Conservation (phyloP, 768 basidiomycete species). For the Peribolospora baueri region DNA sequence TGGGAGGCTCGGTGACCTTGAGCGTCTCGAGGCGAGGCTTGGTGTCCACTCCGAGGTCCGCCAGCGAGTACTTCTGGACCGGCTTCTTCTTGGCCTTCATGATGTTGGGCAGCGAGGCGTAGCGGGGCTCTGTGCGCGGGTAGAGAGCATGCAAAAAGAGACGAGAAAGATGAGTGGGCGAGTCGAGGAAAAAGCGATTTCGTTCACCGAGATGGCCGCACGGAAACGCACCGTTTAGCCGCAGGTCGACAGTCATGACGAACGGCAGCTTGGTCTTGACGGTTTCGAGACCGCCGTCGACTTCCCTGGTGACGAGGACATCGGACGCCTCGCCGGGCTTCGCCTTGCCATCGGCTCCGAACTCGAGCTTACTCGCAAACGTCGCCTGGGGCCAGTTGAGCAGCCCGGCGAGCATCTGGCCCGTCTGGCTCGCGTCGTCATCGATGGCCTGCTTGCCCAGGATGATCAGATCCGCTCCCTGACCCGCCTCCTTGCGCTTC, state of each 20-base stretch:
- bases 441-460: conserved; percentile 97
- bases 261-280: conserved; percentile 54
- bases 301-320: conserved; percentile 57
- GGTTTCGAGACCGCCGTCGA: conserved; percentile 80
- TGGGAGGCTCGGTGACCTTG: conserved; percentile 69
- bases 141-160: neutral
- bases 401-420: conserved; percentile 88
- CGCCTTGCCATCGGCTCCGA: conserved; percentile 34
- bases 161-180: neutral
- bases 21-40: conserved; percentile 60
- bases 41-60: conserved; percentile 62
- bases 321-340: conserved; percentile 13
- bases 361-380: conserved; percentile 62
- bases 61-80: conserved; percentile 52
- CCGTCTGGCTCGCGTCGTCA: conserved; percentile 83
- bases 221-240: conserved; percentile 22
- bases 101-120: conserved; percentile 88
- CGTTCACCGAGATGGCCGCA: neutral
- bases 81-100: conserved; percentile 99
- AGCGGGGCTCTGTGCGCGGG: conserved; percentile 51
- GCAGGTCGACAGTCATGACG: conserved; percentile 73
- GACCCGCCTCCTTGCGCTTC: conserved; percentile 16
- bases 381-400: conserved; percentile 83
- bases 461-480: conserved; percentile 60
- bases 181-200: neutral